Conservation (phyloP, 2,329 filamentous ascomycete species). For the Cladobotryum mycophilum region DNA sequence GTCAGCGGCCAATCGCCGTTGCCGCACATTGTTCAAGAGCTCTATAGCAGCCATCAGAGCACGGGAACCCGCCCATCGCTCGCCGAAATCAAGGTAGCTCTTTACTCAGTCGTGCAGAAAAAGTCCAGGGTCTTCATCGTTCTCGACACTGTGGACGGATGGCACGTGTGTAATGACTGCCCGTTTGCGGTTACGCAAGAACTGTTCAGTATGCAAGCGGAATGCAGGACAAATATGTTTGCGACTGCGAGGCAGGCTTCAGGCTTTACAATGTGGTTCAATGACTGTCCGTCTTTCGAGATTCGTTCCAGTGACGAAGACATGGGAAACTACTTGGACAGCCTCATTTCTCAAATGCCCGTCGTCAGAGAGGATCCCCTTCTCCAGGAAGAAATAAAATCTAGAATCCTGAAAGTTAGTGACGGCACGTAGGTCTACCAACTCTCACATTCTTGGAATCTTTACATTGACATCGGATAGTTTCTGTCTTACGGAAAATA, state of each 20-base stretch:
- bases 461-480: background rate
- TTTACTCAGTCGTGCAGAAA: background rate
- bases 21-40: background rate
- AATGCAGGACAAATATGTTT: background rate
- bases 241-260: background rate
- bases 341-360: background rate
- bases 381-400: slow-evolving; percentile 8
- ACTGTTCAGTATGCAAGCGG: slow-evolving; percentile 5
- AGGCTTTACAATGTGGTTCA: slow-evolving; percentile 1
- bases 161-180: background rate
- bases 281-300: background rate
- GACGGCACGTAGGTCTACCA: background rate
- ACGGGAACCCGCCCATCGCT: background rate
- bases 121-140: slow-evolving; percentile 3
- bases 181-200: background rate
- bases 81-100: slow-evolving; percentile 2
- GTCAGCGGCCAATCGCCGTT: background rate
- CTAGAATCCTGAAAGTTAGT: background rate
- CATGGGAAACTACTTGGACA: slow-evolving; percentile 8
- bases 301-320: slow-evolving; percentile 12
- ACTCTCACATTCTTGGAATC: background rate
- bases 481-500: slow-evolving; percentile 16
- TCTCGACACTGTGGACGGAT: slow-evolving; percentile 4
- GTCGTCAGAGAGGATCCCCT: background rate
- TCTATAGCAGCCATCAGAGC: background rate